phyloP scores from a whole-genome alignment of 495 filamentous ascomycete species.

The Aspergillus sclerotioniger region DNA sequence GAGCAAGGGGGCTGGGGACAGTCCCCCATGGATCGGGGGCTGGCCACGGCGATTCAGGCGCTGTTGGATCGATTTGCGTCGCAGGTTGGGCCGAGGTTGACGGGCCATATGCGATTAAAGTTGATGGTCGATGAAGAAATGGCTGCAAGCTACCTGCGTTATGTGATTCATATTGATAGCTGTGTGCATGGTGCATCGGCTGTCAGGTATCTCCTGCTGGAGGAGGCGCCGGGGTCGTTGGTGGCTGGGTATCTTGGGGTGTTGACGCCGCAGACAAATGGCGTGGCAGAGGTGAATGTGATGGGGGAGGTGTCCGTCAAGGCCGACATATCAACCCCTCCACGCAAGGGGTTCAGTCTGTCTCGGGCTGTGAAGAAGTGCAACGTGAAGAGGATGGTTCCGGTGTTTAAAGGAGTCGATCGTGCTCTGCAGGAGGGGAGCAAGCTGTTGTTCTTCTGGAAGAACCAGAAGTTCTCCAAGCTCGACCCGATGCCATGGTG shows the following conservation, averaged over 20 bases:
- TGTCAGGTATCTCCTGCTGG: slow-evolving; percentile 26
- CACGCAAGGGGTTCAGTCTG: slow-evolving; percentile 7
- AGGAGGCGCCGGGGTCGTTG: slow-evolving; percentile 20
- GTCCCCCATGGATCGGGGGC: slow-evolving; percentile 48
- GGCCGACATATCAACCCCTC: not conserved
- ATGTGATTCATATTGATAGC: slow-evolving; percentile 38
- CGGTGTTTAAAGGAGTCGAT: slow-evolving; percentile 14
- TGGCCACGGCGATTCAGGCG: slow-evolving; percentile 56
- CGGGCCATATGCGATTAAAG: slow-evolving; percentile 68
- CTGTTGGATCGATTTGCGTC: slow-evolving; percentile 59
- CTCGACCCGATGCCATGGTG: slow-evolving; percentile 47
- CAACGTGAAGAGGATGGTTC: slow-evolving; percentile 7
- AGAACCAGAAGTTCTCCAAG: slow-evolving; percentile 31
- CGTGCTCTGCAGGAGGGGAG: slow-evolving; percentile 9
- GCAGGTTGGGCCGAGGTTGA: slow-evolving; percentile 49
- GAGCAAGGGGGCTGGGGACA: slow-evolving; percentile 49
- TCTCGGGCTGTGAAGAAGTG: slow-evolving; percentile 8
- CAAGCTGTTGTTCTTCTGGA: slow-evolving; percentile 32
- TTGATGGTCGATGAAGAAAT: slow-evolving; percentile 58
- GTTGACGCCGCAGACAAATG: slow-evolving; percentile 20
- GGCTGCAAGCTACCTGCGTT: slow-evolving; percentile 35
- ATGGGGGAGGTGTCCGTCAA: not conserved
- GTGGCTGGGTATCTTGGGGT: slow-evolving; percentile 37
- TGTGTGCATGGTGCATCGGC: slow-evolving; percentile 37
- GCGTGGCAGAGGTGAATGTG: not conserved